phyloP scores from a whole-genome alignment of 495 filamentous ascomycete genomes.

The Neurospora sublineolata region DNA sequence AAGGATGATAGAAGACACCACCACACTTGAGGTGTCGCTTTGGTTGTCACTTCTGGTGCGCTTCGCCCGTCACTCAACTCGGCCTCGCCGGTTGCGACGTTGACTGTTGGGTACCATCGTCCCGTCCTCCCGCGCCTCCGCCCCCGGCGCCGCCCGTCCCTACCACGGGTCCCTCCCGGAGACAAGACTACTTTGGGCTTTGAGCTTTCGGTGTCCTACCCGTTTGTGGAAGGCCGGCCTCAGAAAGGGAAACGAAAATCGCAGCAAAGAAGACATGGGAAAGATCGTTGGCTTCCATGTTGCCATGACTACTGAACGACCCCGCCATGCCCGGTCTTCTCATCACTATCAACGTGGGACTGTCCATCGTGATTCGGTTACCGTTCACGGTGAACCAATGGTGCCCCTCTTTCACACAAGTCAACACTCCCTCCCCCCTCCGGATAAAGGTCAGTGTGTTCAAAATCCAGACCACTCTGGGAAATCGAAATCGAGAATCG shows the following conservation, averaged over 20 bases:
- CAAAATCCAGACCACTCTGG: background rate
- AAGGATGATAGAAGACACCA: background rate
- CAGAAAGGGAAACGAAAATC: background rate
- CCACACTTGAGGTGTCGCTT: background rate
- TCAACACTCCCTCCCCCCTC: background rate
- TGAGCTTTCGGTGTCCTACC: background rate
- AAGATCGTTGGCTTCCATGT: background rate
- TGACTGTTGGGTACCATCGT: background rate
- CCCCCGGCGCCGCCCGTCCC: background rate
- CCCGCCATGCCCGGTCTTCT: background rate
- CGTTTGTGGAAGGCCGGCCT: background rate
- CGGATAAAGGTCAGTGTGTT: background rate
- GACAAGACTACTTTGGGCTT: background rate
- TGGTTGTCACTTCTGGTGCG: background rate
- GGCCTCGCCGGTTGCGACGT: background rate
- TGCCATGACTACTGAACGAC: background rate
- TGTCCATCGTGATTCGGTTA: background rate
- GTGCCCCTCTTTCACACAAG: background rate
- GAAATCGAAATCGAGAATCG: background rate
- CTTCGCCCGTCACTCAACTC: background rate
- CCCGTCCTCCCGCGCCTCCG: background rate
- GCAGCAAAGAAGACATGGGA: background rate
- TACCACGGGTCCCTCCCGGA: background rate
- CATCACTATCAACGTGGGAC: background rate
- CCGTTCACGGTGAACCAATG: background rate